phyloP scores from a whole-genome alignment of 225 moss, liverwort and hornwort genomes.

The Straminergon stramineum region DNA sequence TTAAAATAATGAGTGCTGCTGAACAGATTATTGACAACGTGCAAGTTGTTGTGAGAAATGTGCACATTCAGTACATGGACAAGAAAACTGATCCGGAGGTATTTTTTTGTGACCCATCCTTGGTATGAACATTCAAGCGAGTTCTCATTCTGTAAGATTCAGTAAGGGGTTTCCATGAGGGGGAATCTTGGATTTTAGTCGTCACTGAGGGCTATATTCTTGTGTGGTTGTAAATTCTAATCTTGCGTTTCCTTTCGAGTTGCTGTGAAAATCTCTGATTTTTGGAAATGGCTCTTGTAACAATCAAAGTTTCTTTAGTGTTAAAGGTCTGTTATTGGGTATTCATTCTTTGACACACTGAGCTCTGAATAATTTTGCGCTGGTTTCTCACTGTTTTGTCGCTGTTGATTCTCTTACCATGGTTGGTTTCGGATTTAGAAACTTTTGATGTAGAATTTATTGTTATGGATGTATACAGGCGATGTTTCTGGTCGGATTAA shows the following conservation, averaged over 20 bases:
- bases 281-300: background rate
- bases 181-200: background rate
- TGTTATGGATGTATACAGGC: conserved; percentile 44
- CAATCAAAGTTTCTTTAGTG: background rate
- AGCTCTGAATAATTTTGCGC: background rate
- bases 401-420: background rate
- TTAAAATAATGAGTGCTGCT: conserved; percentile 1
- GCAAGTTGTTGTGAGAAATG: conserved; percentile 73
- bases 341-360: background rate
- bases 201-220: background rate
- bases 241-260: background rate
- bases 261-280: background rate
- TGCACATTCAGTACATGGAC: conserved; percentile 81
- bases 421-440: background rate
- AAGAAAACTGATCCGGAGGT: conserved; percentile 85
- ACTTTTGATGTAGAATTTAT: background rate
- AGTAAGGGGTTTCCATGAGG: background rate
- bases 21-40: conserved; percentile 82
- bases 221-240: background rate
- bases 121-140: background rate
- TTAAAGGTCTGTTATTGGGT: background rate
- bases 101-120: conserved; percentile 8
- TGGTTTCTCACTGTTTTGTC: background rate
- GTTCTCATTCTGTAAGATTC: background rate
- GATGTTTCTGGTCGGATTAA: conserved; percentile 69